Percentiles rank a stretch among this genome's conserved stretches.
Conservation (phyloP, 2,329 filamentous ascomycete genomes). For the Xylaria sp. region DNA sequence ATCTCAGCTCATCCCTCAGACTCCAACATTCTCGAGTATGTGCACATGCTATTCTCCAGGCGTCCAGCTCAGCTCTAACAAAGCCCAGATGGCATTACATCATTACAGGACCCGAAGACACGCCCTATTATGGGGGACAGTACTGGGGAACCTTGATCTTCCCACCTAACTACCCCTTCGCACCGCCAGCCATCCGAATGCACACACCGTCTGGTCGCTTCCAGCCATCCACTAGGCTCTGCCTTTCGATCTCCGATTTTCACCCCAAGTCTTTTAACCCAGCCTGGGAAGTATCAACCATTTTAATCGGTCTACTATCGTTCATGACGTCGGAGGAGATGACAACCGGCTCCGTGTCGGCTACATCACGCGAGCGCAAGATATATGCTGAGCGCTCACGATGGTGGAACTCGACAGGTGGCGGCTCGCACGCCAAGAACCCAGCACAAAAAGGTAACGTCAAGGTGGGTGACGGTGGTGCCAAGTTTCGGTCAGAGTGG, state of each 20-base stretch:
- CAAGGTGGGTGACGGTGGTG: slow-evolving; percentile 90
- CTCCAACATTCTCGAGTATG: slow-evolving; percentile 87
- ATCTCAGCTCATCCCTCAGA: slow-evolving; percentile 91
- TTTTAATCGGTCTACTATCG: slow-evolving; percentile 90
- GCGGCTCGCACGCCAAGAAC: slow-evolving; percentile 74
- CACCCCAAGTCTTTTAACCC: slow-evolving; percentile 98
- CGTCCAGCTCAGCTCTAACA: slow-evolving; percentile 36
- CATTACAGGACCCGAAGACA: slow-evolving; percentile 92
- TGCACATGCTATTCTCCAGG: slow-evolving; percentile 33
- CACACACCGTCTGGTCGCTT: slow-evolving; percentile 97
- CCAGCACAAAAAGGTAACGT: slow-evolving; percentile 77
- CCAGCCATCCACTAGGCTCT: slow-evolving; percentile 90
- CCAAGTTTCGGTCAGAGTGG: slow-evolving; percentile 91
- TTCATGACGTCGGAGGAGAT: slow-evolving; percentile 99
- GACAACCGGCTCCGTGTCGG: slow-evolving; percentile 91
- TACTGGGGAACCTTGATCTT: slow-evolving; percentile 99
- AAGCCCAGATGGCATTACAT: slow-evolving; percentile 86
- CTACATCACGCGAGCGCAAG: slow-evolving; percentile 79
- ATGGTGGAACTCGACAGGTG: slow-evolving; percentile 98
- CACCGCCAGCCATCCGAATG: slow-evolving; percentile 97
- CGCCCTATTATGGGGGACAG: slow-evolving; percentile 92
- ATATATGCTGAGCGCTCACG: slow-evolving; percentile 80
- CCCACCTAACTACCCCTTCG: slow-evolving; percentile 96
- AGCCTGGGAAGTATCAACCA: slow-evolving; percentile 97
- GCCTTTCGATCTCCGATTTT: slow-evolving; percentile 96